Conservation (phyloP, 805 yeast species). For the Soucietia sequanensis region DNA sequence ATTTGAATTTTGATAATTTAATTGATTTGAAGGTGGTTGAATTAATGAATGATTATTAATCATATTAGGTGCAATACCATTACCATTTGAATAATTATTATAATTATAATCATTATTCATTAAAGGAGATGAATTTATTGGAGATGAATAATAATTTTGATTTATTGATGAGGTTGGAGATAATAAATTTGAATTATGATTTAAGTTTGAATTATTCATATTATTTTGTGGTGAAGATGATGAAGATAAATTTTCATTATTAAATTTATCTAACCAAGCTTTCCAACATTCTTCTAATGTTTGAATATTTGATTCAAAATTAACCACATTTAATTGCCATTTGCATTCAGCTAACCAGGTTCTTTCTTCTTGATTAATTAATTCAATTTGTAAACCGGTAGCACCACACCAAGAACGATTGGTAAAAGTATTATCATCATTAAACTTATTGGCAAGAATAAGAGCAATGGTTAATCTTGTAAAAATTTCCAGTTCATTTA, state of each 20-base stretch:
- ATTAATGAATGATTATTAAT: conserved; percentile 11
- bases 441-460: conserved; percentile 86
- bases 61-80: conserved; percentile 10
- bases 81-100: background rate
- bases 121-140: conserved; percentile 1
- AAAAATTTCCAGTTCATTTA: conserved; percentile 43
- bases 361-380: conserved; percentile 67
- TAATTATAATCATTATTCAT: conserved; percentile 3
- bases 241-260: conserved; percentile 2
- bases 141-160: conserved; percentile 4
- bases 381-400: conserved; percentile 67
- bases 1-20: conserved; percentile 8
- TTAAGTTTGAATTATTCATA: no score
- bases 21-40: conserved; percentile 8
- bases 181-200: no score
- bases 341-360: conserved; percentile 62
- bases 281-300: conserved; percentile 46
- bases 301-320: conserved; percentile 34
- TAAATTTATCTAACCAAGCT: conserved; percentile 41
- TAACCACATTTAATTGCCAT: conserved; percentile 54
- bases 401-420: conserved; percentile 96
- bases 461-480: conserved; percentile 64
- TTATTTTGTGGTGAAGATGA: background rate
- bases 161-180: conserved; percentile 2
- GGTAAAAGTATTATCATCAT: conserved; percentile 95